phyloP scores from a whole-genome alignment of 805 yeast species.

The Zygosaccharomyces bisporus region DNA sequence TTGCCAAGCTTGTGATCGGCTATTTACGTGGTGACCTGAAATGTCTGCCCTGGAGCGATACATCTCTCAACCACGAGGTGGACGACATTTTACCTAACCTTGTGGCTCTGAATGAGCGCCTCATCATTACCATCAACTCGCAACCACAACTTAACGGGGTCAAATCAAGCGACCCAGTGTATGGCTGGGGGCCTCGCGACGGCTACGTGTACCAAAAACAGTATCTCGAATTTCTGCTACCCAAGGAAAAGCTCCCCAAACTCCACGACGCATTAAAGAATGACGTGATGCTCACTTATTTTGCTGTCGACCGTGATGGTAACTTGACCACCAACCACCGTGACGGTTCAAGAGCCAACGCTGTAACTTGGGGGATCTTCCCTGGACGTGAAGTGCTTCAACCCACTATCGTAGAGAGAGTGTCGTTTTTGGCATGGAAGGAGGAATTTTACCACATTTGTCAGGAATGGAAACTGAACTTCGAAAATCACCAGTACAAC shows the following conservation, averaged over 20 bases:
- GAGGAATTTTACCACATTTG: constrained; percentile 87
- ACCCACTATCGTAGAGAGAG: constrained; percentile 92
- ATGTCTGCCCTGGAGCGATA: constrained; percentile 92
- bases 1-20: constrained; percentile 58
- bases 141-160: constrained; percentile 90
- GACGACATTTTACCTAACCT: constrained; percentile 56
- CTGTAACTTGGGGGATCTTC: constrained; percentile 98
- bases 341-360: constrained; percentile 71
- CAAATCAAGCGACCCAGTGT: constrained; percentile 61
- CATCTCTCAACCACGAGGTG: constrained; percentile 78
- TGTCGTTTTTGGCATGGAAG: constrained; percentile 94
- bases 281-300: constrained; percentile 62
- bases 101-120: constrained; percentile 58
- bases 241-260: constrained; percentile 40
- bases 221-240: constrained; percentile 80
- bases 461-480: constrained; percentile 69
- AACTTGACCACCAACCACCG: constrained; percentile 64
- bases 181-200: constrained; percentile 94
- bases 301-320: constrained; percentile 61
- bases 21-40: constrained; percentile 68
- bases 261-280: constrained; percentile 36
- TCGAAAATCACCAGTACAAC: constrained; percentile 37
- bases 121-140: constrained; percentile 81
- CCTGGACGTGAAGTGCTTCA: constrained; percentile 93
- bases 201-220: constrained; percentile 95